Evolutionary conservation across 2,329 filamentous ascomycete species (phyloP).

Genomic region (Epichloe coenophiala): DNA sequence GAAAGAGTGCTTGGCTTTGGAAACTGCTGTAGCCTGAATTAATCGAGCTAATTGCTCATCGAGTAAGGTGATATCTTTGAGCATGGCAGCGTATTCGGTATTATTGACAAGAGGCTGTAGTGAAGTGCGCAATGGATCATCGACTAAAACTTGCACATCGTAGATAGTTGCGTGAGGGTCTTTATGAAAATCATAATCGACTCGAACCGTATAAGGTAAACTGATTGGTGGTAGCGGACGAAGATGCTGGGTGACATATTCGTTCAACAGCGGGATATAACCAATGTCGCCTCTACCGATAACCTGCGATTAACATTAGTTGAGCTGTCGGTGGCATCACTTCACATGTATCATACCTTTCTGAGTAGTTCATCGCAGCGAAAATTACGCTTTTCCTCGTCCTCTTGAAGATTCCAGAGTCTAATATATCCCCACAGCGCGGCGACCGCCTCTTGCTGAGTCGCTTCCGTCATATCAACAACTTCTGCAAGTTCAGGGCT

Average conservation of each 20-base stretch:
- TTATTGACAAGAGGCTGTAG: slow-evolving; percentile 55
- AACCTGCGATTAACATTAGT: slow-evolving; percentile 35
- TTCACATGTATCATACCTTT: slow-evolving; percentile 39
- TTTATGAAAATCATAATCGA: slow-evolving; percentile 72
- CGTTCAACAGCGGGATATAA: slow-evolving; percentile 73
- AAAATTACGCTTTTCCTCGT: slow-evolving; percentile 87
- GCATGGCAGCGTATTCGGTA: slow-evolving; percentile 53
- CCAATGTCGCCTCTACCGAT: slow-evolving; percentile 62
- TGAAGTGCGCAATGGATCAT: slow-evolving; percentile 63
- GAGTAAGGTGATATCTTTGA: slow-evolving; percentile 62
- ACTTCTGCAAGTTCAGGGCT: slow-evolving; percentile 70
- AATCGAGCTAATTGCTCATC: slow-evolving; percentile 80
- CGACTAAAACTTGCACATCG: slow-evolving; percentile 72
- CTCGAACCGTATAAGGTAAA: slow-evolving; percentile 83
- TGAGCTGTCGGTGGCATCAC: no score
- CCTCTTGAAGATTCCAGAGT: slow-evolving; percentile 73
- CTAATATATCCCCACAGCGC: slow-evolving; percentile 94
- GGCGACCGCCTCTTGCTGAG: slow-evolving; percentile 76
- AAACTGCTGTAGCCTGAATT: slow-evolving; percentile 68
- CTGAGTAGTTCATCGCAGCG: slow-evolving; percentile 75
- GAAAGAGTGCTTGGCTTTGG: slow-evolving; percentile 85
- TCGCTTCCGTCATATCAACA: slow-evolving; percentile 75
- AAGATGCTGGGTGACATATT: slow-evolving; percentile 68
- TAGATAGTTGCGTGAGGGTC: slow-evolving; percentile 71
- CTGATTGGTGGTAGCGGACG: slow-evolving; percentile 67